These are phyloP conservation scores for Coffea canephora DNA, from an alignment of 257 asterid genomes.

Conservation along the genomic window DNA sequence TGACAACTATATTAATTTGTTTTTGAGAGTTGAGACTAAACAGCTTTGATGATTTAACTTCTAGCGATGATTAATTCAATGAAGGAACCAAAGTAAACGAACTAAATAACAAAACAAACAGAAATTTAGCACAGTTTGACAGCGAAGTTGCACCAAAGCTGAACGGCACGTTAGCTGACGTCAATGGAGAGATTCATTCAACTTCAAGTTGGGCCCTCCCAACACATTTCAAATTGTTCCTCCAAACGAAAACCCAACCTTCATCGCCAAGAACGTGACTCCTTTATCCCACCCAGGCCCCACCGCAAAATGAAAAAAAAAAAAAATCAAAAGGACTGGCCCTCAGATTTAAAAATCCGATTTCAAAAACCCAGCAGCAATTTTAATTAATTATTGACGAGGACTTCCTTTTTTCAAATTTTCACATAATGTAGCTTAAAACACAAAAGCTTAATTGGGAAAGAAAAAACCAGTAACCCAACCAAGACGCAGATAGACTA, in stretches of 20 bases:
- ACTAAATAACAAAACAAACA: not conserved
- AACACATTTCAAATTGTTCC: conserved; percentile 34
- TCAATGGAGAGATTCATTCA: too few species aligned
- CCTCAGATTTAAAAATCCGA: conserved; percentile 8
- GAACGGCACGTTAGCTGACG: too few species aligned
- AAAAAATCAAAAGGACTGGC: conserved; percentile 11
- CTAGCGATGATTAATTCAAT: too few species aligned
- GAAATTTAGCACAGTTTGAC: too few species aligned
- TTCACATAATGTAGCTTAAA: not conserved
- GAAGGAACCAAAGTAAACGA: too few species aligned
- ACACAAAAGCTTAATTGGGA: conserved; percentile 9
- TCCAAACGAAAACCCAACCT: not conserved
- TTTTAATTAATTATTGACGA: not conserved
- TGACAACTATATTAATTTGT: too few species aligned
- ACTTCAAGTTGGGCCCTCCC: not conserved
- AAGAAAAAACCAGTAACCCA: not conserved
- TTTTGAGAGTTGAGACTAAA: too few species aligned
- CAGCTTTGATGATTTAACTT: too few species aligned
- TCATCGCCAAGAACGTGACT: conserved; percentile 23
- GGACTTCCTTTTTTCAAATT: not conserved
- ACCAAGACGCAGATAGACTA: not conserved
- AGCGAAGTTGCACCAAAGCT: too few species aligned
- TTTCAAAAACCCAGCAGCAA: not conserved
- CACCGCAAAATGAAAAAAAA: conserved; percentile 9
- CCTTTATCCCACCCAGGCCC: conserved; percentile 29